Evolutionary conservation across 345 rosid species (phyloP).

Genomic region (Eutrema yunnanense): DNA sequence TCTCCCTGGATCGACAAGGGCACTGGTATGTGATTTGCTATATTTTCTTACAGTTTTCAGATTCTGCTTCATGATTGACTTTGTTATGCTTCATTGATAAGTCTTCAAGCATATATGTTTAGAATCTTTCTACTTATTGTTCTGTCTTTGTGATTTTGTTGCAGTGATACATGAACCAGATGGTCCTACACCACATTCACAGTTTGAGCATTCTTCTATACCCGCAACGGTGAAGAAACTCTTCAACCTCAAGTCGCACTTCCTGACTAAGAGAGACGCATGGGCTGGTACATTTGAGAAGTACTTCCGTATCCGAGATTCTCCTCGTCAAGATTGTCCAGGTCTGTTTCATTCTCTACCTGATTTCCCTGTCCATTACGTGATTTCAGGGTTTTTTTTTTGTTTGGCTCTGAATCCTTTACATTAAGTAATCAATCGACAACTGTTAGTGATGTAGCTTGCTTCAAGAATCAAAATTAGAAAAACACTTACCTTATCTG

Average conservation of each 20-base stretch:
- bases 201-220: conserved; percentile 90
- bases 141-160: neutral
- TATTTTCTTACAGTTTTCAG: neutral
- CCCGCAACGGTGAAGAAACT: conserved; percentile 98
- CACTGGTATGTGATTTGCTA: conserved; percentile 49
- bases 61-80: neutral
- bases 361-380: neutral
- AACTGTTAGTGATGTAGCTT: neutral
- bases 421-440: neutral
- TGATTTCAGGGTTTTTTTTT: neutral
- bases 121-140: neutral
- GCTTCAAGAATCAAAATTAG: neutral
- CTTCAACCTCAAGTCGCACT: conserved; percentile 78
- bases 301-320: conserved; percentile 56
- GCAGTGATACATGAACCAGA: conserved; percentile 83
- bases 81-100: neutral
- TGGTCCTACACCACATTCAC: conserved; percentile 79
- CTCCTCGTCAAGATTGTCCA: conserved; percentile 96
- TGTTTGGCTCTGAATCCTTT: neutral
- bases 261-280: conserved; percentile 94
- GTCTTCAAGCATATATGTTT: neutral
- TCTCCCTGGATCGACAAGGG: conserved; percentile 97
- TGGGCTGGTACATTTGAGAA: conserved; percentile 97
- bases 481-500: neutral
- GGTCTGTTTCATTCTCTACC: conserved; percentile 42